Evolutionary conservation across 2,329 filamentous ascomycete species (phyloP).

Genomic region (Tolypocladium album): DNA sequence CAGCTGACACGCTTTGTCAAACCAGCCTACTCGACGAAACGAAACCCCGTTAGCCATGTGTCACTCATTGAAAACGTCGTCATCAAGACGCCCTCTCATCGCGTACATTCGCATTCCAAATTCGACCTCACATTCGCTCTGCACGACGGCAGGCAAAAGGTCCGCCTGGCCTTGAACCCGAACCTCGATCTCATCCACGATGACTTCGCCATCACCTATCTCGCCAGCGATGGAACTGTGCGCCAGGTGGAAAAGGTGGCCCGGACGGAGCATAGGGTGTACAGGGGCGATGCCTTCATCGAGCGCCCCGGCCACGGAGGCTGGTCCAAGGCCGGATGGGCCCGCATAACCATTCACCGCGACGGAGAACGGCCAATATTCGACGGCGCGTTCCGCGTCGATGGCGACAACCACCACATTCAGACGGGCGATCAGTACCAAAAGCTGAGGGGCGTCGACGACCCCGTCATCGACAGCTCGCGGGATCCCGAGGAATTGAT

Average conservation of each 20-base stretch:
- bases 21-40: slow-evolving; percentile 57
- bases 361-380: slow-evolving; percentile 77
- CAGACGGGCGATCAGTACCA: slow-evolving; percentile 66
- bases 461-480: slow-evolving; percentile 50
- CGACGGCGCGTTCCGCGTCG: slow-evolving; percentile 76
- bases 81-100: slow-evolving; percentile 69
- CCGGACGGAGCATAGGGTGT: slow-evolving; percentile 69
- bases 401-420: slow-evolving; percentile 78
- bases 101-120: slow-evolving; percentile 66
- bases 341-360: slow-evolving; percentile 63
- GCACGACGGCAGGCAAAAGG: slow-evolving; percentile 51
- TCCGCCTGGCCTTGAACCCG: slow-evolving; percentile 75
- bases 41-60: slow-evolving; percentile 68
- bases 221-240: slow-evolving; percentile 62
- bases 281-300: slow-evolving; percentile 68
- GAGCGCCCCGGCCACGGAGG: slow-evolving; percentile 45
- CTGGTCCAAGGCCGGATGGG: slow-evolving; percentile 81
- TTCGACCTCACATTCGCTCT: slow-evolving; percentile 82
- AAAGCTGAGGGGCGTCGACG: slow-evolving; percentile 57
- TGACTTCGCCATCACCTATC: slow-evolving; percentile 61
- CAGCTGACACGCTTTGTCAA: slow-evolving; percentile 11
- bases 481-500: slow-evolving; percentile 59
- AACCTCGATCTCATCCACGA: slow-evolving; percentile 83
- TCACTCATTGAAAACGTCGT: slow-evolving; percentile 62
- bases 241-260: slow-evolving; percentile 57